A percentile compares a stretch with the other conserved stretches of the same genome.
Conservation (phyloP, 2,329 filamentous ascomycete genomes). For the Botrytis medusae region DNA sequence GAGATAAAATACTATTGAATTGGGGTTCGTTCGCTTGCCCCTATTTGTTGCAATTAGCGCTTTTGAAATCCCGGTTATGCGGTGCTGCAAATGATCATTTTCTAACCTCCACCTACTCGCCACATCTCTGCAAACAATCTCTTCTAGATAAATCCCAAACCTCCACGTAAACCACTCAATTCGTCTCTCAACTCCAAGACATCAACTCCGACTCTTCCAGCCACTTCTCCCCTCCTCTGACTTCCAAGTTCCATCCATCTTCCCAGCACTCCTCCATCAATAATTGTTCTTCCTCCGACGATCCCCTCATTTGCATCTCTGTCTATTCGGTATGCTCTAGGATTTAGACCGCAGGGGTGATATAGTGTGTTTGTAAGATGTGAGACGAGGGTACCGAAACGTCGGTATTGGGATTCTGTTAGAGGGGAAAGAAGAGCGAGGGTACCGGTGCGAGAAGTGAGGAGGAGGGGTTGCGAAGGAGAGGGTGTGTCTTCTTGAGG, state of each 20-base stretch:
- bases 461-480: constrained; percentile 55
- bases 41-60: background rate
- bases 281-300: constrained; percentile 48
- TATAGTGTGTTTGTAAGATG: constrained; percentile 76
- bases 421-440: constrained; percentile 76
- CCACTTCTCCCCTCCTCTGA: constrained; percentile 69
- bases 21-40: background rate
- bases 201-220: constrained; percentile 68
- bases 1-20: background rate
- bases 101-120: background rate
- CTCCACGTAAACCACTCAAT: constrained; percentile 59
- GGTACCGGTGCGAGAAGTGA: constrained; percentile 73
- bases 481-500: constrained; percentile 35
- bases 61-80: background rate
- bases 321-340: constrained; percentile 72
- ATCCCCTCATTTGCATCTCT: constrained; percentile 48
- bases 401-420: constrained; percentile 77
- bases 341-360: constrained; percentile 78
- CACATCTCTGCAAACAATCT: background rate
- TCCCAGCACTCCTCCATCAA: constrained; percentile 75
- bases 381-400: constrained; percentile 76
- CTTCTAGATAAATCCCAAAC: constrained; percentile 4
- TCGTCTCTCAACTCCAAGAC: constrained; percentile 69
- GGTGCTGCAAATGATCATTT: background rate
- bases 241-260: constrained; percentile 75